Percentiles rank a stretch among this genome's conserved stretches.
phyloP scores from a whole-genome alignment of 2,329 filamentous ascomycete genomes.

The Sclerotinia sclerotiorum region DNA sequence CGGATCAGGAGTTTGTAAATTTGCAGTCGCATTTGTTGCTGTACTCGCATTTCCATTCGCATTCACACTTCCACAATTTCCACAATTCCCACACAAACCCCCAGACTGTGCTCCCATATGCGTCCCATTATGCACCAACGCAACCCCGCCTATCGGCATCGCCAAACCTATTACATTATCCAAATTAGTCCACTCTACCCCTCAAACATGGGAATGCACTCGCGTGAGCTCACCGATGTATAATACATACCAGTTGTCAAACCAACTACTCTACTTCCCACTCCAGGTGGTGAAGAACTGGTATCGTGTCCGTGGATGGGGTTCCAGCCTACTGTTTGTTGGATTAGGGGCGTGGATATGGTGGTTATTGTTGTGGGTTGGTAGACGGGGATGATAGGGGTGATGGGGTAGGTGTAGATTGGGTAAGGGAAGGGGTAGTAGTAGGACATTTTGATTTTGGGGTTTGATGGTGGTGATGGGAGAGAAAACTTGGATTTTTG shows the following conservation, averaged over 20 bases:
- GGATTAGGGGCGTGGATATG: not conserved
- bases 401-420: not conserved
- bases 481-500: not conserved
- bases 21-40: not conserved
- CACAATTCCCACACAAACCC: not conserved
- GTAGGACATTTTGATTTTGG: not conserved
- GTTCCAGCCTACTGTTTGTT: not conserved
- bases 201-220: not conserved
- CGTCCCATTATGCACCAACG: not conserved
- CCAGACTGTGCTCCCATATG: not conserved
- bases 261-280: not conserved
- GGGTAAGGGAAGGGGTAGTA: not conserved
- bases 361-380: not conserved
- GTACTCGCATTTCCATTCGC: not conserved
- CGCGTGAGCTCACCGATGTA: not conserved
- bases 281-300: not conserved
- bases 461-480: not conserved
- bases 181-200: not conserved
- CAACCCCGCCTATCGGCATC: not conserved
- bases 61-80: not conserved
- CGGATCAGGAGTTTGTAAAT: not conserved
- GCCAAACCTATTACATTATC: not conserved
- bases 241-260: constrained; percentile 9
- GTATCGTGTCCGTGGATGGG: not conserved
- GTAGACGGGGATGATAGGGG: not conserved